Conservation (phyloP, 768 basidiomycete genomes). For the Mycena crocata region DNA sequence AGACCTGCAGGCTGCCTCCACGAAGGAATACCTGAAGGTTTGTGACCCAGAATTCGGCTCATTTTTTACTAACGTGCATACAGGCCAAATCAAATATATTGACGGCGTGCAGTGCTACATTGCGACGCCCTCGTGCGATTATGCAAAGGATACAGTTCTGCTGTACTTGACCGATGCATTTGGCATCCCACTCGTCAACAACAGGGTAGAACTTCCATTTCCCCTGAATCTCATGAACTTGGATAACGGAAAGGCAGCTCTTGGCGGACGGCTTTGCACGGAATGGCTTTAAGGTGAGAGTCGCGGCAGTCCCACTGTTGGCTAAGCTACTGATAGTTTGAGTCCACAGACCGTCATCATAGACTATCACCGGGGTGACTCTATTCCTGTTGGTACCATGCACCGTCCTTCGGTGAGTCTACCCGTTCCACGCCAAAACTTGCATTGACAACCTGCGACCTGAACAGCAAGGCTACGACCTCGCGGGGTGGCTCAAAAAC, state of each 20-base stretch:
- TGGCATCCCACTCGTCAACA: slow-evolving; percentile 49
- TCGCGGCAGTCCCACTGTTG: no score
- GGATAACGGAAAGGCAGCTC: slow-evolving; percentile 18
- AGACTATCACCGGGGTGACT: slow-evolving; percentile 52
- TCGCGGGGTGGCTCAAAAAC: slow-evolving; percentile 54
- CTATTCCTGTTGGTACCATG: slow-evolving; percentile 39
- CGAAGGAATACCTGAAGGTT: slow-evolving; percentile 4
- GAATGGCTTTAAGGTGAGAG: slow-evolving; percentile 27
- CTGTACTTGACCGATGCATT: slow-evolving; percentile 55
- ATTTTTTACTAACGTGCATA: no score
- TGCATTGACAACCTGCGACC: not conserved
- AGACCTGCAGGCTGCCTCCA: no score
- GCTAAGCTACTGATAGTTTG: not conserved
- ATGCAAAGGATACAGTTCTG: slow-evolving; percentile 51
- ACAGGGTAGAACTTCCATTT: no score
- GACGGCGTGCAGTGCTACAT: slow-evolving; percentile 55
- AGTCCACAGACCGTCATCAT: slow-evolving; percentile 40
- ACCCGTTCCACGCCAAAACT: not conserved
- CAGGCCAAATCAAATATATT: slow-evolving; percentile 50
- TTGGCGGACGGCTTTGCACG: slow-evolving; percentile 30
- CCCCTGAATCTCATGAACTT: no score
- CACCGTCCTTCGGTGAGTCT: slow-evolving; percentile 6
- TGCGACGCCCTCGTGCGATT: slow-evolving; percentile 50
- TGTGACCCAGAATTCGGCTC: not conserved
- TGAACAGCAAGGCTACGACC: slow-evolving; percentile 50